Evolutionary conservation across 169 alveolate species (phyloP).

Genomic region (Eimeria tenella): DNA sequence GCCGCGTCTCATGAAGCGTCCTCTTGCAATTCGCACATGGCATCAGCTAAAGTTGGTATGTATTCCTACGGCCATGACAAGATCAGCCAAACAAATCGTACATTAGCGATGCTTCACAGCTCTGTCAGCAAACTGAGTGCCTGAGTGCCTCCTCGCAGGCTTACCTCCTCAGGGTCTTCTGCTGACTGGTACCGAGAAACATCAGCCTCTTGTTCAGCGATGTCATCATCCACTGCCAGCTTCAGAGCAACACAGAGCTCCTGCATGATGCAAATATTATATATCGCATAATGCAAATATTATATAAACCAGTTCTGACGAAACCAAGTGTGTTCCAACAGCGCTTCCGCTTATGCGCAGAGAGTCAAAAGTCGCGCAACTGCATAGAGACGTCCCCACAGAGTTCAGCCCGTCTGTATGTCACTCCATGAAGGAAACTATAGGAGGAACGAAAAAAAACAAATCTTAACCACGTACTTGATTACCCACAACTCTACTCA

Average conservation of each 20-base stretch:
- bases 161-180: conserved; percentile 28
- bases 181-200: conserved; percentile 15
- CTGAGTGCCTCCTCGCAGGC: neutral
- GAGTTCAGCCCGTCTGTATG: too few relatives aligned
- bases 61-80: conserved; percentile 8
- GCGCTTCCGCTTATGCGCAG: too few relatives aligned
- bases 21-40: neutral
- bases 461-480: neutral
- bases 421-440: neutral
- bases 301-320: too few relatives aligned
- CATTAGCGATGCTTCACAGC: neutral
- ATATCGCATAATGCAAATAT: neutral
- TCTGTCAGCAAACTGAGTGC: neutral
- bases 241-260: conserved; percentile 30
- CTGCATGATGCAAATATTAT: neutral
- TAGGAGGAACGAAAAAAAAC: neutral
- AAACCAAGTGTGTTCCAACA: too few relatives aligned
- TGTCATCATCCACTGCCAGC: conserved; percentile 60
- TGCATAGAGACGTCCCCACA: too few relatives aligned
- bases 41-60: conserved; percentile 60
- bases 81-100: neutral
- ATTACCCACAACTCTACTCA: neutral
- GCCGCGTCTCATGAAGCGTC: neutral
- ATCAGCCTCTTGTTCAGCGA: neutral
- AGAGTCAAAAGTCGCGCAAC: too few relatives aligned